Conservation (phyloP, 192 early-diverging fungal species). For the Helicostylum pulchrum region DNA sequence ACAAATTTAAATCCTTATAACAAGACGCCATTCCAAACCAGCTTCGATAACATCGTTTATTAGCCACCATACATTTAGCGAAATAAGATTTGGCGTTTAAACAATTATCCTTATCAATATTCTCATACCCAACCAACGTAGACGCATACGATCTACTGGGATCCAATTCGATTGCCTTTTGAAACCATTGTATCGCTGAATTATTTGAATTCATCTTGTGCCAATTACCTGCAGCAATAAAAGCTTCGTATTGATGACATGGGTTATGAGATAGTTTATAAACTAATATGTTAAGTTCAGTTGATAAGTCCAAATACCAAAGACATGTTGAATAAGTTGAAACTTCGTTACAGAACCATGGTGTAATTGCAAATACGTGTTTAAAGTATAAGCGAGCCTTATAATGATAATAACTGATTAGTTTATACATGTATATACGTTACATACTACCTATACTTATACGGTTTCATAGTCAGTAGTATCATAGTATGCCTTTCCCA, state of each 20-base stretch:
- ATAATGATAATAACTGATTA: neutral
- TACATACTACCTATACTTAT: neutral
- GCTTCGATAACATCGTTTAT: slow-evolving; percentile 21
- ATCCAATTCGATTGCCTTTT: slow-evolving; percentile 23
- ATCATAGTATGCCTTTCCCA: slow-evolving; percentile 32
- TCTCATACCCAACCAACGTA: slow-evolving; percentile 25
- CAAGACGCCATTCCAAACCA: slow-evolving; percentile 30
- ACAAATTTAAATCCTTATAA: slow-evolving; percentile 13
- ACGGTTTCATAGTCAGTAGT: slow-evolving; percentile 26
- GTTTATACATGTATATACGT: neutral
- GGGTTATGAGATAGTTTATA: slow-evolving; percentile 27
- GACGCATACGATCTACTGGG: slow-evolving; percentile 27
- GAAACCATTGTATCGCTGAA: slow-evolving; percentile 29
- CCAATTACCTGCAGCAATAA: slow-evolving; percentile 35
- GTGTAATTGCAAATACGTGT: slow-evolving; percentile 17
- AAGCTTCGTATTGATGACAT: slow-evolving; percentile 29
- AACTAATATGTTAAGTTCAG: slow-evolving; percentile 27
- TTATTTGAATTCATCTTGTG: slow-evolving; percentile 14
- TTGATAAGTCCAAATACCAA: slow-evolving; percentile 25
- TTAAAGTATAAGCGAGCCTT: slow-evolving; percentile 22
- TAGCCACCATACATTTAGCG: slow-evolving; percentile 24
- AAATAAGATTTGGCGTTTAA: slow-evolving; percentile 27
- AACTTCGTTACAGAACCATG: slow-evolving; percentile 32
- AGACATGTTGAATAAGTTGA: slow-evolving; percentile 32
- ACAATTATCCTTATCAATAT: slow-evolving; percentile 25